Evolutionary conservation across 1,284 basidiomycete genomes (phyloP).

Genomic region (Phellopilus nigrolimitatus): DNA sequence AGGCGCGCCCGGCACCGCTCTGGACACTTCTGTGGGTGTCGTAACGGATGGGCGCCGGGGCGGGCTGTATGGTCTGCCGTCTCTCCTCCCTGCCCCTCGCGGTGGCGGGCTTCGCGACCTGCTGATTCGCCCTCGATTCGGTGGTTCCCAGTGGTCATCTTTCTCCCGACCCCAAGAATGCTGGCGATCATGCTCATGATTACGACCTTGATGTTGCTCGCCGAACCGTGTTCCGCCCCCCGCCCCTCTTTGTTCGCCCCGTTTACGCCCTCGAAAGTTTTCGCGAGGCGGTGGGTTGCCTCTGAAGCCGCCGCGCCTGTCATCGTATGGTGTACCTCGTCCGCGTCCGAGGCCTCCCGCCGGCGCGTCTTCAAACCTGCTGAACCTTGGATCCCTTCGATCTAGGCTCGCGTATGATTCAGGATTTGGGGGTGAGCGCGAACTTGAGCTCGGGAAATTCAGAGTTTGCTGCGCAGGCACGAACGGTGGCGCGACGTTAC

Average conservation of each 20-base stretch:
- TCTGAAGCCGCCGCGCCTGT: background rate
- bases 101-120: conserved; percentile 67
- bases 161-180: conserved; percentile 48
- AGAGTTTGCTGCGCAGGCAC: conserved; percentile 24
- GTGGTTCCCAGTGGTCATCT: conserved; percentile 32
- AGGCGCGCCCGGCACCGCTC: conserved; percentile 25
- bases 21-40: conserved; percentile 25
- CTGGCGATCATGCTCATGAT: conserved; percentile 26
- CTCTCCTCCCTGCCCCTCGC: conserved; percentile 37
- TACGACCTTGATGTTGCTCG: conserved; percentile 13
- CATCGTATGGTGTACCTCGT: conserved; percentile 7
- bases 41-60: conserved; percentile 39
- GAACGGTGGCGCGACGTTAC: conserved; percentile 25
- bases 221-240: background rate
- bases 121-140: conserved; percentile 41
- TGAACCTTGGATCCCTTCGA: conserved; percentile 42
- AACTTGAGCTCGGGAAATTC: conserved; percentile 30
- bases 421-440: conserved; percentile 32
- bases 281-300: background rate
- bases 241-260: background rate
- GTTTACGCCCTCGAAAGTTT: background rate
- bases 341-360: conserved; percentile 32
- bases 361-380: conserved; percentile 41
- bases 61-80: conserved; percentile 52
- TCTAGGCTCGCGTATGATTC: conserved; percentile 39